Evolutionary conservation across 352 stramenopile species (phyloP).

Genomic region (Phytophthora parvispora): DNA sequence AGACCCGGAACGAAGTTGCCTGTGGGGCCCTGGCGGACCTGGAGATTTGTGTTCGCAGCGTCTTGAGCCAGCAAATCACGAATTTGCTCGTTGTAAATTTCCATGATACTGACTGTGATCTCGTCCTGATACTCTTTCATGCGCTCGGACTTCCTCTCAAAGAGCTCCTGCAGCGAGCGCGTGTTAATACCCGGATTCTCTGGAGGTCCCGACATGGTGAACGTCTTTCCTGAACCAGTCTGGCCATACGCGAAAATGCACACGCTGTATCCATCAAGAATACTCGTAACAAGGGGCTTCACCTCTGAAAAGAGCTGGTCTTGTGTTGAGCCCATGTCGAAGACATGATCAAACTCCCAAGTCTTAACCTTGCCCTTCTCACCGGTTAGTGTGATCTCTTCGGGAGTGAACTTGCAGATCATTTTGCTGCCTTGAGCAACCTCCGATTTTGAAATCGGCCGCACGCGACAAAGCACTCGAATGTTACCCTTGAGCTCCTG

Average conservation of each 20-base stretch:
- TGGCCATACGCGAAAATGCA: conserved; percentile 94
- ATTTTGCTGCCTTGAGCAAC: conserved; percentile 78
- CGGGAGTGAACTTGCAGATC: conserved; percentile 84
- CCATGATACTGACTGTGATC: conserved; percentile 93
- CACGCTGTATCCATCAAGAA: conserved; percentile 90
- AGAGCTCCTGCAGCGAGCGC: conserved; percentile 85
- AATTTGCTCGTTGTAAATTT: conserved; percentile 98
- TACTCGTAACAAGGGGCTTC: conserved; percentile 83
- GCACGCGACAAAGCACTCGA: conserved; percentile 97
- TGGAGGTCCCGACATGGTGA: conserved; percentile 80
- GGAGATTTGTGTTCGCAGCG: conserved; percentile 81
- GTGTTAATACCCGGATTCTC: conserved; percentile 90
- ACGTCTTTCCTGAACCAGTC: conserved; percentile 90
- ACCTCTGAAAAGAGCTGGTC: conserved; percentile 86
- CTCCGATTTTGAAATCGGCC: conserved; percentile 91
- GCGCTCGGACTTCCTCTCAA: conserved; percentile 75
- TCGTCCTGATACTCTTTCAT: conserved; percentile 86
- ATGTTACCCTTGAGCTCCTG: conserved; percentile 98
- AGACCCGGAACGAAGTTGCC: conserved; percentile 90
- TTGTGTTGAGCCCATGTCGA: conserved; percentile 81
- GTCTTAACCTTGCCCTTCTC: conserved; percentile 91
- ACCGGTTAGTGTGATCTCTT: conserved; percentile 82
- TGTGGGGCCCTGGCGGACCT: conserved; percentile 84
- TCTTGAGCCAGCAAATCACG: conserved; percentile 93
- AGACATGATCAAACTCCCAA: conserved; percentile 90